These are phyloP conservation scores for Yamadazyma sp. DNA, from an alignment of 805 yeast species.

Conservation along the genomic window DNA sequence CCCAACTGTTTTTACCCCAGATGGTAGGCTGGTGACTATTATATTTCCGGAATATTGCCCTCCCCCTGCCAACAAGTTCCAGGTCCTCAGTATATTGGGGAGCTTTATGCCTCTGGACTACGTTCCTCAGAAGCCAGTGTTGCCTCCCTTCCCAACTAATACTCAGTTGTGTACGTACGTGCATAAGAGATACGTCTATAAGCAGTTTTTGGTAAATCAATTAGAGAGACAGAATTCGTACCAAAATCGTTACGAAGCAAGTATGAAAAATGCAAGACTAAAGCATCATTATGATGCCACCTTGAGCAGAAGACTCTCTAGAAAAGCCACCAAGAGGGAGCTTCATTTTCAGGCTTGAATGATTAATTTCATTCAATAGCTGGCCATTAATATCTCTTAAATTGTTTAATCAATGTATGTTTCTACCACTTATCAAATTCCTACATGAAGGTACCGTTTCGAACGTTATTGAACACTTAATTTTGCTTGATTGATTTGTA, in stretches of 20 bases:
- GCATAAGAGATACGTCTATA: constrained; percentile 23
- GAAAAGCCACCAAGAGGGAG: constrained; percentile 1
- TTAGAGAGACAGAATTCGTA: constrained; percentile 10
- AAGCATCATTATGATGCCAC: constrained; percentile 9
- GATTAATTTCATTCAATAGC: too few relatives aligned
- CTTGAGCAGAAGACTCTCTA: constrained; percentile 8
- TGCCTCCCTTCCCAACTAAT: constrained; percentile 25
- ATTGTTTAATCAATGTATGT: too few relatives aligned
- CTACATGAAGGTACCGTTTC: too few relatives aligned
- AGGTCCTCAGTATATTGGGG: constrained; percentile 1
- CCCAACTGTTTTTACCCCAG: background rate
- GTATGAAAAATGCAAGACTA: too few relatives aligned
- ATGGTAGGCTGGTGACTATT: background rate
- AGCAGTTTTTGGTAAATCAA: constrained; percentile 11
- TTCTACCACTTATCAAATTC: too few relatives aligned
- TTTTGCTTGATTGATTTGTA: too few relatives aligned
- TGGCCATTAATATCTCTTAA: too few relatives aligned
- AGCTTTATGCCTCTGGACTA: background rate
- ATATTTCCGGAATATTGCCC: constrained; percentile 18
- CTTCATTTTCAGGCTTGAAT: too few relatives aligned
- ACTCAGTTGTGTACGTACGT: constrained; percentile 26
- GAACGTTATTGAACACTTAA: too few relatives aligned
- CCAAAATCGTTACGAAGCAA: background rate
- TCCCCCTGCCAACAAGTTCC: constrained; percentile 13
- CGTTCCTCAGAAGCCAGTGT: constrained; percentile 16